These are phyloP conservation scores for Geranium incanum DNA, from an alignment of 441 rosid species.

Conservation along the genomic window DNA sequence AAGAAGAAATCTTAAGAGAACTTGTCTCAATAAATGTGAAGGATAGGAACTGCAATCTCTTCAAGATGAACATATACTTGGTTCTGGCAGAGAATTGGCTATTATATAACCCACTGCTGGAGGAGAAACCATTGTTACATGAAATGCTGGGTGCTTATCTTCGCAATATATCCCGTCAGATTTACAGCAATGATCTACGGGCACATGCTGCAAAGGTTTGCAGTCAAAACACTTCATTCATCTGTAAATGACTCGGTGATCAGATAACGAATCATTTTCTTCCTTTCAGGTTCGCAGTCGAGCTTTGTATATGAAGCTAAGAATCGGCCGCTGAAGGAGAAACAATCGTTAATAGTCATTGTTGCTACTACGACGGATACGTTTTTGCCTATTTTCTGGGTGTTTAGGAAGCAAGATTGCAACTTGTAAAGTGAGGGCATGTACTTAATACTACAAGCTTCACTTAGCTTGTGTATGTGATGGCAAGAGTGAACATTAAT, in stretches of 20 bases:
- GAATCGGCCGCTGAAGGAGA: conserved; percentile 21
- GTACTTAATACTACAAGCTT: neutral
- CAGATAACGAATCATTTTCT: neutral
- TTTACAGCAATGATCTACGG: conserved; percentile 61
- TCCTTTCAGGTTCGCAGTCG: conserved; percentile 61
- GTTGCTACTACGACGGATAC: neutral
- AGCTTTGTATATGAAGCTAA: conserved; percentile 69
- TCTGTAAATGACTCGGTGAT: neutral
- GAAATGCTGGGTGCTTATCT: conserved; percentile 71
- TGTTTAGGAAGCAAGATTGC: neutral
- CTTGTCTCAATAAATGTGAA: conserved; percentile 54
- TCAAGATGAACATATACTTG: conserved; percentile 50
- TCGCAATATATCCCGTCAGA: conserved; percentile 68
- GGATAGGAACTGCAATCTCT: conserved; percentile 55
- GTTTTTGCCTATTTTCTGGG: neutral
- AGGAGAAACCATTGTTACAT: conserved; percentile 43
- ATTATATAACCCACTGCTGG: conserved; percentile 32
- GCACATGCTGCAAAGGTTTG: conserved; percentile 64
- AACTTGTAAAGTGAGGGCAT: neutral
- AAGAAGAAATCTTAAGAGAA: conserved; percentile 36
- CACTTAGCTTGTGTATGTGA: neutral
- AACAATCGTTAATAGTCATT: conserved; percentile 1
- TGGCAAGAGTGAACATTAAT: neutral
- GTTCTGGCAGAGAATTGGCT: conserved; percentile 74
- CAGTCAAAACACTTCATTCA: conserved; percentile 7